Evolutionary conservation across 305 asterid species (phyloP), one percentile per base, ranked within the genome.

Genomic region (Caryopteris hybrid): DNA sequence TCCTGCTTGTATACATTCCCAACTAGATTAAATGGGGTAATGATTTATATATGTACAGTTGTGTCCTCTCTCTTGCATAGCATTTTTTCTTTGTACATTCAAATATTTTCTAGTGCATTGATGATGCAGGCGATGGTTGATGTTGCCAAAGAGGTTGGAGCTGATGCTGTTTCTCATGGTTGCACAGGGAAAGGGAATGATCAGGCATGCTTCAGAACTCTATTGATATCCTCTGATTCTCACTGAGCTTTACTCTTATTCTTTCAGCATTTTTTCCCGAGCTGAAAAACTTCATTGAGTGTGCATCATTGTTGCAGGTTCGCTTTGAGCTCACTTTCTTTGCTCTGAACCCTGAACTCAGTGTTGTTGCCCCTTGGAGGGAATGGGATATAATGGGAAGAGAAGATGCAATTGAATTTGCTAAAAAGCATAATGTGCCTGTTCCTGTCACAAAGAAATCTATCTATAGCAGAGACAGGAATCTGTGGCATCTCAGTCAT

Each of bases 181-280:
- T 94, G 99, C 78, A 94, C 99, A 0, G 97, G 99, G 62, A 94
- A 91, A 75, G 99, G 97, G 81, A 94, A 91, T 62, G 99, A 94
- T 68, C 99, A 89, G 95, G 97, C 78, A 78, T 33, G 81, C 59
- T 69, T 64, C 61, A 48, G n/a, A 39, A 72, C 68, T 61, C 39
- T 58, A 74, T 50, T 45, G 7, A 39, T 57, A 27, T 16, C 5
- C 51, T 73, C 58, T 64, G 41, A 20, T 67, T 36, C 54, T 31
- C 12, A 18, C 53, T 31, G 53, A 54, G 66, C 29, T 17, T 20
- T 52, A 2, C 17, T 16, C 54, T 60, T 56, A 8, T 1, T 23
- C 60, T 31, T 23, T 73, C n/a, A 51, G 34, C 39, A 27, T 48
- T 27, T 62, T 61, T 61, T 34, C 42, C 47, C 18, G 29, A 14